Percentiles rank a stretch among this genome's conserved stretches.
These are phyloP conservation scores for Dissophora globulifera DNA, from an alignment of 192 early-diverging fungal species.

Conservation along the genomic window DNA sequence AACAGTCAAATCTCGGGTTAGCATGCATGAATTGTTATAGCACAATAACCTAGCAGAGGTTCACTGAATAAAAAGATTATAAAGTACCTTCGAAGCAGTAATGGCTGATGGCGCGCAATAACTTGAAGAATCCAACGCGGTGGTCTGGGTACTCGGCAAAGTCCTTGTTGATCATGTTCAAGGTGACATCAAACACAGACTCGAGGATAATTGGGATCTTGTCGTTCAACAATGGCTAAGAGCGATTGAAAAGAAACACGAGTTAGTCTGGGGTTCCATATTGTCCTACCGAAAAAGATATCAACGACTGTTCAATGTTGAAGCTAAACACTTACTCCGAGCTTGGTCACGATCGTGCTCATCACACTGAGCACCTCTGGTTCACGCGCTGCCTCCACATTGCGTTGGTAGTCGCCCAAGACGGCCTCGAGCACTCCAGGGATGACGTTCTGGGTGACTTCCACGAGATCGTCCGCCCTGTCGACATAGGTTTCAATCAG, in stretches of 20 bases:
- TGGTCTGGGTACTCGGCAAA: slow-evolving; percentile 97
- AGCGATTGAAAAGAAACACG: too few species aligned
- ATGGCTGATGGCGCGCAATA: slow-evolving; percentile 89
- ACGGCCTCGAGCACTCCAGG: slow-evolving; percentile 91
- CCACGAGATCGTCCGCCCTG: slow-evolving; percentile 82
- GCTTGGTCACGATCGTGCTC: slow-evolving; percentile 81
- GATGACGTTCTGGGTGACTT: slow-evolving; percentile 85
- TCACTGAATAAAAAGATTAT: too few species aligned
- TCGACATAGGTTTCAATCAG: slow-evolving; percentile 91
- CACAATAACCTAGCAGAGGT: too few species aligned
- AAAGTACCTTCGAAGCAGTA: slow-evolving; percentile 87
- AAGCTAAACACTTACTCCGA: slow-evolving; percentile 73
- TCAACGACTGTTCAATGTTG: too few species aligned
- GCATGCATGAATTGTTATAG: too few species aligned
- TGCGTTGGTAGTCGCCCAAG: slow-evolving; percentile 86
- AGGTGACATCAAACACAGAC: slow-evolving; percentile 93
- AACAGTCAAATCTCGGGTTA: too few species aligned
- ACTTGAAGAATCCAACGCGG: slow-evolving; percentile 91
- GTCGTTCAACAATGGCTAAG: slow-evolving; percentile 76
- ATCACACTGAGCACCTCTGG: slow-evolving; percentile 96
- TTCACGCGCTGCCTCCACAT: slow-evolving; percentile 91
- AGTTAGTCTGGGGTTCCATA: too few species aligned
- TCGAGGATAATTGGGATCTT: slow-evolving; percentile 89
- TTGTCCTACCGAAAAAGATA: too few species aligned
- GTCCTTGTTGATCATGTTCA: slow-evolving; percentile 99